Evolutionary conservation across 2,329 filamentous ascomycete genomes (phyloP), one percentile per base, ranked within the genome.

Genomic region (Colletotrichum gigasporum): DNA sequence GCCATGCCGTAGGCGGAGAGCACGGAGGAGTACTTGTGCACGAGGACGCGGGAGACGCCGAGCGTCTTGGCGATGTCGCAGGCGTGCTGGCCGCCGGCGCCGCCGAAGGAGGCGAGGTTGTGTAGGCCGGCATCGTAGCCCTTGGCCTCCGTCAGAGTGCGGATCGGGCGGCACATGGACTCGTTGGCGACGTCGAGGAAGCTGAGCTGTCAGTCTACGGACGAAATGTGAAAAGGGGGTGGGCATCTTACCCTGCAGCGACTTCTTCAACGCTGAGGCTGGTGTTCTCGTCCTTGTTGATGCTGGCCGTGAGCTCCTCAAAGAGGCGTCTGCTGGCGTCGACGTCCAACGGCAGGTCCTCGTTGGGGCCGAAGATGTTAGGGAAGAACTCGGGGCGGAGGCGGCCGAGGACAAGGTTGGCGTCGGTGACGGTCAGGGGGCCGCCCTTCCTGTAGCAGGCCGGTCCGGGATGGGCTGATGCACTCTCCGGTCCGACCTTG

Each of bases 391-490:
- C 87, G 1, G 90, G 80, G 32, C 76, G 70, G 42, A 78, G 75
- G 32, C 90, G 81, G 2, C 90, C 90, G 2, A 92, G 84, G 67
- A 89, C 87, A 1, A 92, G 74, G 68, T 92, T 92, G 0, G 90
- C 90, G 72, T 92, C 90, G 0, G 90, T 92, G 41, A 92, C 90
- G 1, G 90, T 91, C 20, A 91, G 74, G 12, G 90, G 90, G 0
- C 90, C 90, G 1, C 85, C 88, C 72, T 92, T 92, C 8, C 90
- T 82, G 70, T 93, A 92, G 67, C 89, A 91, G 0, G 89, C 89
- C 3, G 90, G 90, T 0, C 90, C 90, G 2, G 90, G 90, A 71
- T 91, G 87, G 3, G 90, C 89, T 26, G 87, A 85, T 1, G 90
- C 89, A 30, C 88, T 91, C 70, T 92, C 90, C 0, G 91, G 91